Evolutionary conservation across 306 rosid species (phyloP), one percentile per base, ranked within the genome.

Genomic region (Cucumis hystrix): DNA sequence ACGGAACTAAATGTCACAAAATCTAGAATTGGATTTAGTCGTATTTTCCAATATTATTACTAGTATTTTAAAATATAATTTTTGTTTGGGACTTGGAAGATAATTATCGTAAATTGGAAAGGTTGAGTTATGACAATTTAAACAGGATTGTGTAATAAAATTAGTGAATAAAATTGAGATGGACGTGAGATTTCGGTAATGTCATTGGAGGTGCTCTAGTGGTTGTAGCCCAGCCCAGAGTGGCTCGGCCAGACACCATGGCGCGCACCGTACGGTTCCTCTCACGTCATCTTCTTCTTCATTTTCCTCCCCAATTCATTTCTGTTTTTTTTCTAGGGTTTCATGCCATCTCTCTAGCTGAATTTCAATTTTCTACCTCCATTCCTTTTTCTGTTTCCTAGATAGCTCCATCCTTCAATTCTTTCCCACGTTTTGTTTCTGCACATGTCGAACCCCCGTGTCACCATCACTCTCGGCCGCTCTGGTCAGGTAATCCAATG

Each of bases 401-500:
- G 12, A 20, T 41, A 61, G 54, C 3, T 74, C 74, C 21, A 33
- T 14, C 62, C 67, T 65, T 62, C 20, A 35, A 20, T n/a, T 65
- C 70, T 76, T 71, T 4, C 49, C 23, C 47, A 62, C 69, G 45
- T 41, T 49, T 51, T 56, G 8, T 28, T 3, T 65, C 66, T 77
- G 60, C 67, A 43, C 14, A 87, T 89, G 91, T 79, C 88, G 81
- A 80, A 80, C 54, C 89, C 86, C 16, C 82, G 84, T 72, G 86
- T 89, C 83, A 87, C 90, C 67, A 85, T 87, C 83, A 87, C 93
- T 74, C 85, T 89, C 21, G 93, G 91, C 4, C 89, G 86, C 78
- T 20, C 87, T 52, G 89, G 89, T 79, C 93, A 87, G 93, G 93
- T 89, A 79, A 25, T 74, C 45, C 28, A 28, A 71, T 23, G 23